phyloP scores from a whole-genome alignment of 768 basidiomycete species.

The Mycena galericulata region DNA sequence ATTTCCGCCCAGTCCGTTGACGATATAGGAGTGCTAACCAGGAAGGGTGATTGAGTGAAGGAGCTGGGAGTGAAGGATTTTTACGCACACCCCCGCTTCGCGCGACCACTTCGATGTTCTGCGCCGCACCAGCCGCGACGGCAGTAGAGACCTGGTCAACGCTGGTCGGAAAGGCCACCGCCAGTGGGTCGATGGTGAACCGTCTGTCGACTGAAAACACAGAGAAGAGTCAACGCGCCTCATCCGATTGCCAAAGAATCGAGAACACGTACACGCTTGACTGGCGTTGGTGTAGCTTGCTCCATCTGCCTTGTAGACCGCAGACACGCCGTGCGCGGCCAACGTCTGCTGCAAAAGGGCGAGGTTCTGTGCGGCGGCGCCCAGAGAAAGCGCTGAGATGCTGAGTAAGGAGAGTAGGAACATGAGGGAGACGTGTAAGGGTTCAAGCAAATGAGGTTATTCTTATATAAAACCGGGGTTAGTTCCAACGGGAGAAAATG shows the following conservation, averaged over 20 bases:
- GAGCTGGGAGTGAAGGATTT: neutral
- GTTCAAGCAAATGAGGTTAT: too few relatives aligned
- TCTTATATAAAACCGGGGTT: too few relatives aligned
- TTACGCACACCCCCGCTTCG: constrained; percentile 58
- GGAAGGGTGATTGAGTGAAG: neutral
- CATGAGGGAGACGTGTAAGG: too few relatives aligned
- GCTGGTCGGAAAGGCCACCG: constrained; percentile 50
- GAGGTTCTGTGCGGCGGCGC: constrained; percentile 21
- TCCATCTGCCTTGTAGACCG: constrained; percentile 30
- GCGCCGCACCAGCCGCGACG: constrained; percentile 47
- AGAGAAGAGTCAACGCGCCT: neutral
- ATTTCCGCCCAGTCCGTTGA: constrained; percentile 60
- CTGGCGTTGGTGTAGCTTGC: constrained; percentile 17
- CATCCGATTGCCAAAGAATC: neutral
- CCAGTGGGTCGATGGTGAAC: constrained; percentile 53
- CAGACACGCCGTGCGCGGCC: constrained; percentile 22
- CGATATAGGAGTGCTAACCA: constrained; percentile 66
- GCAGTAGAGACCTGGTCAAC: constrained; percentile 51
- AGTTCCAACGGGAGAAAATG: too few relatives aligned
- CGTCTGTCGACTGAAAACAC: constrained; percentile 59
- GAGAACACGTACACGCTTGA: constrained; percentile 21
- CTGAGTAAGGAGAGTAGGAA: neutral
- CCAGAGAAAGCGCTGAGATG: neutral
- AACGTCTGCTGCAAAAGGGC: constrained; percentile 19
- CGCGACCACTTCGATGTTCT: constrained; percentile 54